Evolutionary conservation across 352 stramenopile species (phyloP).

Genomic region (Phytophthora pluvialis): DNA sequence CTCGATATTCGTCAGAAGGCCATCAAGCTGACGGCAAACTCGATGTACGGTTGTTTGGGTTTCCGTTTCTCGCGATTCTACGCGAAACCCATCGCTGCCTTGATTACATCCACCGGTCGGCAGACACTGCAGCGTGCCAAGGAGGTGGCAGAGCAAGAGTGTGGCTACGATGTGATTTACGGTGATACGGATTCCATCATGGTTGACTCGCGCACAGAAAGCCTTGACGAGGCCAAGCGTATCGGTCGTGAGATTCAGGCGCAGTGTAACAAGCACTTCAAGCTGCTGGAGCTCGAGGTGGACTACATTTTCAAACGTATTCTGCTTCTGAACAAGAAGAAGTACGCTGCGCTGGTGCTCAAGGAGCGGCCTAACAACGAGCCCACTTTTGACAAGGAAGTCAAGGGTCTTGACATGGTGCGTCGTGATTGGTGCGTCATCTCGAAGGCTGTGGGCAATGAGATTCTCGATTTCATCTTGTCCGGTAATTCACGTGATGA

Average conservation of each 20-base stretch:
- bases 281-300: conserved; percentile 98
- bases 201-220: conserved; percentile 95
- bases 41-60: conserved; percentile 99
- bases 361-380: conserved; percentile 79
- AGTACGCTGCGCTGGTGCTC: conserved; percentile 98
- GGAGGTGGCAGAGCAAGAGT: conserved; percentile 96
- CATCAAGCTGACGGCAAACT: conserved; percentile 99
- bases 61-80: conserved; percentile 99
- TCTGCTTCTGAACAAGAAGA: conserved; percentile 99
- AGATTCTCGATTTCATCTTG: conserved; percentile 98
- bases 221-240: conserved; percentile 93
- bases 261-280: conserved; percentile 99
- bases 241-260: conserved; percentile 96
- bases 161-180: conserved; percentile 99
- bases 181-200: conserved; percentile 99
- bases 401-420: conserved; percentile 99
- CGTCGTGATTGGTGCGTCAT: conserved; percentile 98
- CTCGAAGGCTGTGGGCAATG: conserved; percentile 96
- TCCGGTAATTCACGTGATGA: conserved; percentile 95
- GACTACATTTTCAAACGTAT: conserved; percentile 99
- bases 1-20: conserved; percentile 99
- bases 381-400: conserved; percentile 94
- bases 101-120: conserved; percentile 99
- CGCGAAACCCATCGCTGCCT: conserved; percentile 97
- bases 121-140: conserved; percentile 98